Evolutionary conservation across 257 asterid genomes (phyloP), one percentile per base, ranked within the genome.

Genomic region (Salvia splendens): DNA sequence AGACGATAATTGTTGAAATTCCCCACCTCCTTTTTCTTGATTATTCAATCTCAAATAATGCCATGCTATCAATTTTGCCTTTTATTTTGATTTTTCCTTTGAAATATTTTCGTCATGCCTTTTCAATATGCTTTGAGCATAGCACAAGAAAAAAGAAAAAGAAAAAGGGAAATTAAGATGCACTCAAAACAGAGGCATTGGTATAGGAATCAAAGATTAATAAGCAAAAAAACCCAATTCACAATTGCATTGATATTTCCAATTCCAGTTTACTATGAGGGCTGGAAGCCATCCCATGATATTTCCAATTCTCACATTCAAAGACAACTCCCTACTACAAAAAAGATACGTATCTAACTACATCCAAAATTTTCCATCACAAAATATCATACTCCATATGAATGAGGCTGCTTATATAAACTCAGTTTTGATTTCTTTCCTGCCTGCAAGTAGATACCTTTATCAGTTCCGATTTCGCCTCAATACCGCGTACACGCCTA

Each of bases 401-500:
- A 64, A 46, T 35, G 62, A 56, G 72, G 63, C 41, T 45, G 16
- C 51, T 61, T n/a, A 38, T 38, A 6, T 40, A 35, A n/a, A 51
- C n/a, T 65, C 64, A 40, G 41, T 15, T 38, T 38, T 40, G 33
- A 12, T 38, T 38, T 38, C 42, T 69, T 59, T 46, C 52, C 41
- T 52, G 66, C 66, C 59, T 55, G 63, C 30, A 59, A 36, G 20
- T n/a, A 17, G 11, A n/a, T 15, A 35, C 64, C 35, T 8, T 5
- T 8, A 74, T 83, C 49, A 85, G 68, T 77, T 78, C 54, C 76
- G 69, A 0, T 85, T 46, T 76, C 92, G 80, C 73, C 82, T 91
- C 75, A 91, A 78, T 75, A 80, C 85, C 30, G 96, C 94, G 15
- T 80, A 79, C 40, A 85, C 76, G 52, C 99, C 89, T 78, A 94